Evolutionary conservation across 495 filamentous ascomycete genomes (phyloP).

Genomic region (Penicillium maclennaniae): DNA sequence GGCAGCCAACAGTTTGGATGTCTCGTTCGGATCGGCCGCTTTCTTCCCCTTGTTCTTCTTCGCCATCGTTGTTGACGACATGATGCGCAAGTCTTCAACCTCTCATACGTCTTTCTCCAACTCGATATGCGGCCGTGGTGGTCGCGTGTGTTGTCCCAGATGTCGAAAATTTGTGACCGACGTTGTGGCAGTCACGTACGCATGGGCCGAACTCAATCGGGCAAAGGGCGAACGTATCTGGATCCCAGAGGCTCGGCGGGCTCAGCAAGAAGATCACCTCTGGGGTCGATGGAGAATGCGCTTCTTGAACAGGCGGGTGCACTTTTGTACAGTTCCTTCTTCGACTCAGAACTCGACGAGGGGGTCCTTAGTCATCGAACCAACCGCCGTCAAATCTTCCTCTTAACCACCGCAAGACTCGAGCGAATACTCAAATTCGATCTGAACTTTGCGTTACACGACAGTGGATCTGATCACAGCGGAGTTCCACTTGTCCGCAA

Average conservation of each 20-base stretch:
- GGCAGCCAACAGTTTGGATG: slow-evolving; percentile 82
- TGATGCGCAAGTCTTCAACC: slow-evolving; percentile 10
- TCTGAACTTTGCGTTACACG: not conserved
- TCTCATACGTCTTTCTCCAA: not conserved
- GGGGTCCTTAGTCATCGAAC: slow-evolving; percentile 26
- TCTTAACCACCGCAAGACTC: slow-evolving; percentile 1
- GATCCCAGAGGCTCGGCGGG: slow-evolving; percentile 21
- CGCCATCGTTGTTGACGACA: slow-evolving; percentile 44
- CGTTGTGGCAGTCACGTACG: slow-evolving; percentile 11
- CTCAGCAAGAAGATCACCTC: slow-evolving; percentile 17
- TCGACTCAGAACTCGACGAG: slow-evolving; percentile 33
- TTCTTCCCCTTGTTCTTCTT: slow-evolving; percentile 75
- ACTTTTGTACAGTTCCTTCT: slow-evolving; percentile 16
- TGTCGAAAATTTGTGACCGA: slow-evolving; percentile 23
- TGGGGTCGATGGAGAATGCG: slow-evolving; percentile 10
- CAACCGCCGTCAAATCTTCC: slow-evolving; percentile 10
- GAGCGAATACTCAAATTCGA: not conserved
- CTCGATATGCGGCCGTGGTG: not conserved
- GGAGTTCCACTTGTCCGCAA: slow-evolving; percentile 8
- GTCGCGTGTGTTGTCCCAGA: slow-evolving; percentile 11
- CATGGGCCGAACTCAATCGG: slow-evolving; percentile 19
- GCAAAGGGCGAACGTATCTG: not conserved
- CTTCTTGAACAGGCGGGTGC: slow-evolving; percentile 8
- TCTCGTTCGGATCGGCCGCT: slow-evolving; percentile 73
- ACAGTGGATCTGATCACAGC: not conserved